phyloP scores from a whole-genome alignment of 106 monocot species.

The Allium sativum region DNA sequence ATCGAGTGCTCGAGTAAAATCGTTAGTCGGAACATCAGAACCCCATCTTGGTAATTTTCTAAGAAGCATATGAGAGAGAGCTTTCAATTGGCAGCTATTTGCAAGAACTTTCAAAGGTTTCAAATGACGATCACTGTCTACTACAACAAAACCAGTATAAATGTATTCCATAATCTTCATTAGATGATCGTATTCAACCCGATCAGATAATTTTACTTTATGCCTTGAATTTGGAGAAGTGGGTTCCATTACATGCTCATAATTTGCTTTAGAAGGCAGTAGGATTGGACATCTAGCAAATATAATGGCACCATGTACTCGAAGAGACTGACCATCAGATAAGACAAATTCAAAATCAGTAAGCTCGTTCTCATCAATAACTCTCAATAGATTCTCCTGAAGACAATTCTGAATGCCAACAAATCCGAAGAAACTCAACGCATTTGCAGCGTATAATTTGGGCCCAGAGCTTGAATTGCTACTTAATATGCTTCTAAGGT shows the following conservation, averaged over 20 bases:
- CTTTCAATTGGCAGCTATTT: conserved; percentile 53
- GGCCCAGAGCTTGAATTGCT: conserved; percentile 24
- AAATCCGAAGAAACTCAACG: conserved; percentile 57
- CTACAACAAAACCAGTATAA: conserved; percentile 53
- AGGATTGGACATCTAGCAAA: conserved; percentile 49
- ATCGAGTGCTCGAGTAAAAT: conserved; percentile 41
- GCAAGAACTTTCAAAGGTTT: conserved; percentile 44
- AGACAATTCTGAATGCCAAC: conserved; percentile 59
- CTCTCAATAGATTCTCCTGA: conserved; percentile 38
- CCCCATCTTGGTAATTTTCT: conserved; percentile 40
- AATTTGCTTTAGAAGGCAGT: conserved; percentile 29
- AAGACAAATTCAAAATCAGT: conserved; percentile 54
- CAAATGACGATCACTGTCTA: conserved; percentile 22
- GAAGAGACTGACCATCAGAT: conserved; percentile 28
- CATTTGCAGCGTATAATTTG: conserved; percentile 44
- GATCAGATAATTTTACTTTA: conserved; percentile 52
- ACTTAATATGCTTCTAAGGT: conserved; percentile 32
- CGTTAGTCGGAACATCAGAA: conserved; percentile 20
- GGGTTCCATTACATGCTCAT: not conserved
- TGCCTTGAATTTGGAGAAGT: conserved; percentile 7
- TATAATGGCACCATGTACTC: conserved; percentile 56
- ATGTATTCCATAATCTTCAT: conserved; percentile 61
- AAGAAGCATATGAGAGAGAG: conserved; percentile 42
- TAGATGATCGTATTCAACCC: conserved; percentile 37
- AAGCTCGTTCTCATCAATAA: conserved; percentile 44